Evolutionary conservation across 2,329 filamentous ascomycete species (phyloP).

Genomic region (Elsinoe necatrix): DNA sequence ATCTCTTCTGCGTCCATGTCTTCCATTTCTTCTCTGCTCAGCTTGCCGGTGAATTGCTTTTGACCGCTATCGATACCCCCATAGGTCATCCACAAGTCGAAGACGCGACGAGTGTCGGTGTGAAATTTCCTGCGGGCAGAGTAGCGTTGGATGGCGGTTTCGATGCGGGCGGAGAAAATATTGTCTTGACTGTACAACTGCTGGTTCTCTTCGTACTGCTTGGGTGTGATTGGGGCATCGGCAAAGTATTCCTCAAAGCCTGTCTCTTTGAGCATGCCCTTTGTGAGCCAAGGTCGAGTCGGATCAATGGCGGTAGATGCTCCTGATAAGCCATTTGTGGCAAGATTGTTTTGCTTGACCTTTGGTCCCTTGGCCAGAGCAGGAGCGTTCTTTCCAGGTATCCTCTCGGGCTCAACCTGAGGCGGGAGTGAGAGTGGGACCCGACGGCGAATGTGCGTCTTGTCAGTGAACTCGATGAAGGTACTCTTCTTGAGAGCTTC

Average conservation of each 20-base stretch:
- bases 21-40: slow-evolving; percentile 53
- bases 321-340: slow-evolving; percentile 8
- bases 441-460: slow-evolving; percentile 37
- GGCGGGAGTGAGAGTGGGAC: slow-evolving; percentile 28
- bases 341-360: slow-evolving; percentile 20
- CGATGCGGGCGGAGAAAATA: slow-evolving; percentile 57
- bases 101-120: slow-evolving; percentile 51
- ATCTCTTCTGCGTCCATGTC: slow-evolving; percentile 56
- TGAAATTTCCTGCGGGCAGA: slow-evolving; percentile 67
- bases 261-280: slow-evolving; percentile 36
- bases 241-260: slow-evolving; percentile 62
- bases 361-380: slow-evolving; percentile 25
- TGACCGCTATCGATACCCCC: slow-evolving; percentile 64
- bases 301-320: neutral
- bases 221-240: slow-evolving; percentile 68
- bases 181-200: slow-evolving; percentile 55
- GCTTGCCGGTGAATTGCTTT: slow-evolving; percentile 52
- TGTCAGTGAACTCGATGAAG: slow-evolving; percentile 34
- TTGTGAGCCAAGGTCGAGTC: slow-evolving; percentile 30
- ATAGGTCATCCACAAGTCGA: slow-evolving; percentile 72
- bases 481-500: slow-evolving; percentile 35
- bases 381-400: slow-evolving; percentile 18
- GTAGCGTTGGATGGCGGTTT: slow-evolving; percentile 77
- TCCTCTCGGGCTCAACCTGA: slow-evolving; percentile 26
- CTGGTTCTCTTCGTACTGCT: slow-evolving; percentile 57